A percentile compares a stretch with the other conserved stretches of the same genome.
These are phyloP conservation scores for Tuber aestivum DNA, from an alignment of 495 filamentous ascomycete species.

Conservation along the genomic window DNA sequence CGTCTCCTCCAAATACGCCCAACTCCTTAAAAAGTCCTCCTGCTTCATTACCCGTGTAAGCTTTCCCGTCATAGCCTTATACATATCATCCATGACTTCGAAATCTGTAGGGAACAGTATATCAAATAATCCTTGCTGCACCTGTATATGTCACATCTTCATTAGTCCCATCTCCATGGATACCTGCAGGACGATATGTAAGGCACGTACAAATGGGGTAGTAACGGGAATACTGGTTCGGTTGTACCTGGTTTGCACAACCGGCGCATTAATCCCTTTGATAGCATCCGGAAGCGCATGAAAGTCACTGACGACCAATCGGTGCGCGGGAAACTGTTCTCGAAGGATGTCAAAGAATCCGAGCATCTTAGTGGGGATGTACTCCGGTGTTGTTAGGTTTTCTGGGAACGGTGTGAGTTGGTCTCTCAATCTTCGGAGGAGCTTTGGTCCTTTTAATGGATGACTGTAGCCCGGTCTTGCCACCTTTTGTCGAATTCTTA, in stretches of 20 bases:
- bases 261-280: constrained; percentile 78
- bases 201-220: constrained; percentile 72
- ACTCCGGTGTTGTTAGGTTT: constrained; percentile 76
- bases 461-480: constrained; percentile 51
- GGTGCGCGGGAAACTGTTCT: constrained; percentile 78
- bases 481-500: constrained; percentile 65
- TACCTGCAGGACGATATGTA: background rate
- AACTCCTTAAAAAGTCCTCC: constrained; percentile 79
- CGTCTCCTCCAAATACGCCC: constrained; percentile 87
- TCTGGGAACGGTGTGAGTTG: constrained; percentile 58
- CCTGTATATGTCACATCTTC: constrained; percentile 48
- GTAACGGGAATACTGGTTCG: constrained; percentile 78
- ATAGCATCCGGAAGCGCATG: constrained; percentile 74
- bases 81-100: constrained; percentile 75
- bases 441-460: constrained; percentile 51
- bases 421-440: constrained; percentile 55
- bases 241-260: constrained; percentile 90
- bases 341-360: constrained; percentile 90
- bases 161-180: constrained; percentile 3
- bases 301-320: constrained; percentile 87
- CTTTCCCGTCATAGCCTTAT: constrained; percentile 84
- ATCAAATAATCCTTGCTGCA: constrained; percentile 97
- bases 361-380: constrained; percentile 89
- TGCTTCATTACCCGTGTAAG: constrained; percentile 76
- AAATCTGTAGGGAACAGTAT: constrained; percentile 98